Base-by-base conservation (phyloP, 805 yeast genomes). In the Clavispora phyllophila region DNA sequence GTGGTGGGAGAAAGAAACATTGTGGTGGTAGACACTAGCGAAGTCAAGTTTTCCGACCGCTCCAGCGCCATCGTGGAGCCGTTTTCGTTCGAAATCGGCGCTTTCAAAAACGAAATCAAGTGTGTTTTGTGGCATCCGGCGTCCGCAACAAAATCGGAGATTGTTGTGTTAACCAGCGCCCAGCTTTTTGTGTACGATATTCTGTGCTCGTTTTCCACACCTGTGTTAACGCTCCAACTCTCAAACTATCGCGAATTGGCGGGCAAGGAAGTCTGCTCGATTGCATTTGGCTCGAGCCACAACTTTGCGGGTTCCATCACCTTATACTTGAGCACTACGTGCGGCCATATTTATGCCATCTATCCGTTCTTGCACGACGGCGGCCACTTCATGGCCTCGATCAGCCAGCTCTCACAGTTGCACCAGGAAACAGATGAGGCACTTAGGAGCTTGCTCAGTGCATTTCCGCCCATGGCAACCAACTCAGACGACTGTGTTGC, bases 51-150 rank as follows among this genome's bases (percentile, higher is more conserved):
- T 5, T 36, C 42, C 12, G 23, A 36, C 9, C 40, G 44, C 6
- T 29, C 20, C 22, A 29, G 20, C 12, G 33, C 33, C 20, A 3
- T 17, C 13, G 33, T 15, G 45, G 18, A 42, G 9, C 35, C 44
- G n/a, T 40, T 36, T 20, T 37, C 38, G 15, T 37, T 34, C 25
- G 22, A 28, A 9, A n/a, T 44, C 15, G 14, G 38, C 6, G 20
- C 37, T 5, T 37, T 44, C 9, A 9, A 22, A 3, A 5, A 24
- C 17, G 3, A 31, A 10, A 40, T 51, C 18, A 36, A 36, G 18
- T 22, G 36, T 4, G 48, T 43, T 9, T 27, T 36, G 4, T 51
- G 55, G 55, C 55, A 48, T 34, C 55, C 55, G 4, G 49, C 51
- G 4, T 48, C 51, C 15, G 17, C 49, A 10, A 39, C 24, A 15